These are phyloP conservation scores for Aspergillus sojae DNA, from an alignment of 2,329 filamentous ascomycete genomes.

Conservation along the genomic window DNA sequence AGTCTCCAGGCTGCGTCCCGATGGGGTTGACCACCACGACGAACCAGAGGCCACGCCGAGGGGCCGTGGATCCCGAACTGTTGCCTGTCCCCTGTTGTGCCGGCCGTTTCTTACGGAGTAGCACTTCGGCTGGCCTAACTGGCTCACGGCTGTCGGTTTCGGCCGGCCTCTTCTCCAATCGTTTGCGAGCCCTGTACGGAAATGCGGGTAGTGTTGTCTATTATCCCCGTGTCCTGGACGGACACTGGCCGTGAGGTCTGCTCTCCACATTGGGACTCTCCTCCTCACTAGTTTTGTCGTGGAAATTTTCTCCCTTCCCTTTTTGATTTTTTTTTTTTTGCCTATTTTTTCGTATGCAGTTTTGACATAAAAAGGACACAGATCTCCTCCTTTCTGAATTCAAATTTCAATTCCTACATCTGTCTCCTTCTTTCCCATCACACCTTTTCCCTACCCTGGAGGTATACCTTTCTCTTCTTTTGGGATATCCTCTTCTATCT, in stretches of 20 bases:
- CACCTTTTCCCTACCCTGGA: neutral
- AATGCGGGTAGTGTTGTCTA: neutral
- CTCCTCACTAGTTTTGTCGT: neutral
- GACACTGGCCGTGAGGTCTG: slow-evolving; percentile 8
- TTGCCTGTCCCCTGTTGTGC: slow-evolving; percentile 9
- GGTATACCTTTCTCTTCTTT: neutral
- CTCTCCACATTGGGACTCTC: slow-evolving; percentile 21
- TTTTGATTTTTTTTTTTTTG: neutral
- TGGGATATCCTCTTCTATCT: neutral
- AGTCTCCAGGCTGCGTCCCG: slow-evolving; percentile 8
- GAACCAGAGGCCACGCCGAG: slow-evolving; percentile 14
- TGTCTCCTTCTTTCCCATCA: neutral
- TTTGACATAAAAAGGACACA: slow-evolving; percentile 11
- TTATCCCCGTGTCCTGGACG: slow-evolving; percentile 3
- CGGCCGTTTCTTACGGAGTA: slow-evolving; percentile 8
- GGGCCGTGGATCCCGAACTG: slow-evolving; percentile 19
- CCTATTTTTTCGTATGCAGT: neutral
- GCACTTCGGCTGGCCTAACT: slow-evolving; percentile 15
- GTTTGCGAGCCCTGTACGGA: neutral
- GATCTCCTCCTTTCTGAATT: slow-evolving; percentile 9
- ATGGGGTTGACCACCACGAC: slow-evolving; percentile 12
- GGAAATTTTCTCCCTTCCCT: neutral
- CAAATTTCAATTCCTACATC: neutral
- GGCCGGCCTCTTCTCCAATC: slow-evolving; percentile 21
- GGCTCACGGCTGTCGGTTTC: slow-evolving; percentile 20